These are phyloP conservation scores for Candida tallmaniae DNA, from an alignment of 805 yeast species.

Conservation along the genomic window DNA sequence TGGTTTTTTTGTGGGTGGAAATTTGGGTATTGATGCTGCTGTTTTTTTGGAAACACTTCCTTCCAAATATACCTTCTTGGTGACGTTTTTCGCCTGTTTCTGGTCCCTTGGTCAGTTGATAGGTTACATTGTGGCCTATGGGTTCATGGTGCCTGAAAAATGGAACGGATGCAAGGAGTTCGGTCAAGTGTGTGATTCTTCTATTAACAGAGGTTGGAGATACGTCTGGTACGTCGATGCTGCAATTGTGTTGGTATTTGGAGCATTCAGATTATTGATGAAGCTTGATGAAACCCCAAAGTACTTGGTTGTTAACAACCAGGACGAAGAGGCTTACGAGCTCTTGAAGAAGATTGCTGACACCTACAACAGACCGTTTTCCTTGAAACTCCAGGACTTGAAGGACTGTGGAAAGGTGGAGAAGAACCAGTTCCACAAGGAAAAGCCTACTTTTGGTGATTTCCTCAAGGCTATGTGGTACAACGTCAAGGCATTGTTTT, in stretches of 20 bases:
- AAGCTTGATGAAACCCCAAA: conserved; percentile 52
- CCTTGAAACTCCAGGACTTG: conserved; percentile 45
- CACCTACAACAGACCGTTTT: conserved; percentile 38
- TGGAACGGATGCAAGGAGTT: conserved; percentile 28
- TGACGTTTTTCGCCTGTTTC: conserved; percentile 41
- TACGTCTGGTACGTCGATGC: conserved; percentile 47
- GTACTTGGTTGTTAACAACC: conserved; percentile 47
- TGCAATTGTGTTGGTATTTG: conserved; percentile 41
- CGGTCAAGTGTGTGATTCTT: conserved; percentile 39
- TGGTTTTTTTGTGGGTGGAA: conserved; percentile 24
- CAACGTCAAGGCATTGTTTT: conserved; percentile 28
- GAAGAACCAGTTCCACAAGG: conserved; percentile 11
- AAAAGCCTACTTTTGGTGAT: conserved; percentile 17
- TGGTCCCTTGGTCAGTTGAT: conserved; percentile 63
- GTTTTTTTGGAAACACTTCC: conserved; percentile 26
- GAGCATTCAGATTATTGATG: conserved; percentile 25
- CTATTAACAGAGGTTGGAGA: conserved; percentile 57
- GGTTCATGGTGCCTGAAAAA: conserved; percentile 42
- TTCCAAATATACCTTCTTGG: conserved; percentile 20
- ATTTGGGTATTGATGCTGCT: conserved; percentile 25
- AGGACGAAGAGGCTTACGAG: conserved; percentile 46
- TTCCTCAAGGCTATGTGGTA: conserved; percentile 15
- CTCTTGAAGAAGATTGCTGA: conserved; percentile 40
- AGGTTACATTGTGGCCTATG: conserved; percentile 50
- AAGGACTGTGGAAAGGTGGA: conserved; percentile 37